Conservation (phyloP, 371 early-diverging fungal genomes). For the Mortierella sp. region DNA sequence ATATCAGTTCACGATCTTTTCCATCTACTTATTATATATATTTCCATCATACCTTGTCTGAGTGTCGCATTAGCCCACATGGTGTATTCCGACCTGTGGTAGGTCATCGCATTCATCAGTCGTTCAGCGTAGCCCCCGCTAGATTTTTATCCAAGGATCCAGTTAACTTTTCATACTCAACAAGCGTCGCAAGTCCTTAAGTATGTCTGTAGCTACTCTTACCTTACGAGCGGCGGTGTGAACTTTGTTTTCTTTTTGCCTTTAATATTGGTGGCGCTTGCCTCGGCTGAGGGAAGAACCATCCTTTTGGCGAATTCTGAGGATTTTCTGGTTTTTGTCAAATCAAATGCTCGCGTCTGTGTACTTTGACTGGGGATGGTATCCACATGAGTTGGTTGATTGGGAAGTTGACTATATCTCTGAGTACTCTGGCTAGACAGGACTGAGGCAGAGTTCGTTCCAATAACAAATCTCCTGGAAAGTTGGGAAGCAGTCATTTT, state of each 20-base stretch:
- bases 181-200: too few relatives aligned
- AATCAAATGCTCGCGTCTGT: not conserved
- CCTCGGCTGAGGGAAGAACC: constrained; percentile 13
- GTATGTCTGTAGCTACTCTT: not conserved
- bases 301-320: constrained; percentile 29
- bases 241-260: constrained; percentile 28
- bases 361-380: constrained; percentile 13
- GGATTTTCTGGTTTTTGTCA: constrained; percentile 14
- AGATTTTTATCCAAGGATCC: not conserved
- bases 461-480: not conserved
- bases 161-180: not conserved
- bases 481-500: constrained; percentile 8
- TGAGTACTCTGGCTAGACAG: not conserved
- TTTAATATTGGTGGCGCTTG: not conserved
- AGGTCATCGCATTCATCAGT: constrained; percentile 25
- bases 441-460: not conserved
- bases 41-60: constrained; percentile 19
- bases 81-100: constrained; percentile 39
- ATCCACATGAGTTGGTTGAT: constrained; percentile 5
- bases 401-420: not conserved
- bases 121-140: constrained; percentile 49
- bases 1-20: too few relatives aligned
- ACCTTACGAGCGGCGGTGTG: constrained; percentile 41
- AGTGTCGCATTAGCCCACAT: constrained; percentile 47
- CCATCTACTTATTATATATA: not conserved